These are phyloP conservation scores for Coemansia sp. DNA, from an alignment of 192 early-diverging fungal genomes.

Conservation along the genomic window DNA sequence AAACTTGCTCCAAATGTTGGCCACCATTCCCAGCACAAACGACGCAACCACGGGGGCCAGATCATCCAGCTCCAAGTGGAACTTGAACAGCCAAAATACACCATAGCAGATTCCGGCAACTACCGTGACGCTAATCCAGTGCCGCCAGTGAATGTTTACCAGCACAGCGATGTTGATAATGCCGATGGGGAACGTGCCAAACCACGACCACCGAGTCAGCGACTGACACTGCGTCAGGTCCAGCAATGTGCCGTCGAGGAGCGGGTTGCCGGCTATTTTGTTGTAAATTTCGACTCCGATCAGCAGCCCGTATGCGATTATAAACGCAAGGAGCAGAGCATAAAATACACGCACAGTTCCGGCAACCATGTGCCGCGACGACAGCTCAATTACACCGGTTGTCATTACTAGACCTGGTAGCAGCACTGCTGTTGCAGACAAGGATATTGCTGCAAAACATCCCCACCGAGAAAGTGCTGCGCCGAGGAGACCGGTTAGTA, in stretches of 20 bases:
- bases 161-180: constrained; percentile 56
- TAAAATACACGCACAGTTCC: constrained; percentile 82
- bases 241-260: constrained; percentile 24
- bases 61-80: constrained; percentile 56
- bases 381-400: constrained; percentile 78
- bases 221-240: constrained; percentile 52
- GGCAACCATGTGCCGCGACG: constrained; percentile 84
- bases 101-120: constrained; percentile 69
- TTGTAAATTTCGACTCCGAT: constrained; percentile 63
- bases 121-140: constrained; percentile 69
- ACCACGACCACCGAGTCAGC: constrained; percentile 48
- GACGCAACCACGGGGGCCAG: constrained; percentile 65
- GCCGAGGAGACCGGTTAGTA: constrained; percentile 58
- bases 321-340: constrained; percentile 74
- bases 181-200: constrained; percentile 59
- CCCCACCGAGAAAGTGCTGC: constrained; percentile 58
- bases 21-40: constrained; percentile 74
- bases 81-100: constrained; percentile 62
- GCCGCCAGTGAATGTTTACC: constrained; percentile 59
- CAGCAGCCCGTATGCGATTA: constrained; percentile 68
- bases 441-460: constrained; percentile 61
- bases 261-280: constrained; percentile 55
- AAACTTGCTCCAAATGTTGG: constrained; percentile 73
- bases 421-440: constrained; percentile 62
- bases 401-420: constrained; percentile 78